Conservation (phyloP, 2,329 filamentous ascomycete genomes). For the Aureobasidium musti region DNA sequence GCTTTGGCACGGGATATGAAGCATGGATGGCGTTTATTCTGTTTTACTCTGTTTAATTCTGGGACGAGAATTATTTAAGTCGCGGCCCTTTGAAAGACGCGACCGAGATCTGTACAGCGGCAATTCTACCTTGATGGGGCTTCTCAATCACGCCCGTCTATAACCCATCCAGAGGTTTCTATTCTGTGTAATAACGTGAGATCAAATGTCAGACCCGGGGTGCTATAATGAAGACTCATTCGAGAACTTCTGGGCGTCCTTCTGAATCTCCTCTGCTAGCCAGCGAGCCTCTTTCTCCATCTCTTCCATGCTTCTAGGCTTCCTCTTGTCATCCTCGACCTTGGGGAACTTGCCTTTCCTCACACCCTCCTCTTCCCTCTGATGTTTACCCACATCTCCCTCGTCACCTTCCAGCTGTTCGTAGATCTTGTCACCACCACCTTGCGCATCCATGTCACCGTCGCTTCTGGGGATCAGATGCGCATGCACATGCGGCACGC, state of each 20-base stretch:
- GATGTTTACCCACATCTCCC: conserved; percentile 74
- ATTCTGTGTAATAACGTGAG: neutral
- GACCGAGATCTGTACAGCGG: conserved; percentile 22
- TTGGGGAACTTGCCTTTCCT: conserved; percentile 57
- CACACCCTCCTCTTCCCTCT: conserved; percentile 56
- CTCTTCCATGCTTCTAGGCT: conserved; percentile 67
- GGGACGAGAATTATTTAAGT: conserved; percentile 17
- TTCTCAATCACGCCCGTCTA: neutral
- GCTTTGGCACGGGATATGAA: conserved; percentile 27
- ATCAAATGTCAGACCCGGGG: too few relatives aligned
- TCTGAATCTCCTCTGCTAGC: conserved; percentile 61
- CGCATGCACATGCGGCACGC: conserved; percentile 88
- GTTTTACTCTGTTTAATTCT: conserved; percentile 21
- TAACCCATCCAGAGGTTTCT: neutral
- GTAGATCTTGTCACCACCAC: conserved; percentile 75
- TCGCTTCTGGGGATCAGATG: conserved; percentile 78
- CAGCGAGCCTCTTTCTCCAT: conserved; percentile 77
- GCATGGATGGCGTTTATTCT: conserved; percentile 28
- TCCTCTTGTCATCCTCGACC: conserved; percentile 66
- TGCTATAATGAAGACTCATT: neutral
- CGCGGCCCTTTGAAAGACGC: conserved; percentile 7
- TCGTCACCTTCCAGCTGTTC: conserved; percentile 78
- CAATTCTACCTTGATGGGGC: conserved; percentile 5
- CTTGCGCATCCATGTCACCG: conserved; percentile 59
- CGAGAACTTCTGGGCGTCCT: conserved; percentile 39